Evolutionary conservation across 345 rosid species (phyloP).

Genomic region (Mercurialis annua): DNA sequence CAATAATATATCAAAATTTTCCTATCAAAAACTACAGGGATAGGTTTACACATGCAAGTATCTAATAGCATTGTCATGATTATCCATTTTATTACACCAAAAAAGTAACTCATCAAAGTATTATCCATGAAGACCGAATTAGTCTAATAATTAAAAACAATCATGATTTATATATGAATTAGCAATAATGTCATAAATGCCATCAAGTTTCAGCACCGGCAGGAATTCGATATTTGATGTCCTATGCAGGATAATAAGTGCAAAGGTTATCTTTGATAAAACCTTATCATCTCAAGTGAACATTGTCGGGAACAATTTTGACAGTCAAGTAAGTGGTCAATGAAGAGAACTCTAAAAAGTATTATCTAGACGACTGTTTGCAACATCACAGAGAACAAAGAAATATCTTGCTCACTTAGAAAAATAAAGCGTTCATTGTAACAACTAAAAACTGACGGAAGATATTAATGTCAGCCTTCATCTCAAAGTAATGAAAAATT

Average conservation of each 20-base stretch:
- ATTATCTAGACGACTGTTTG: background rate
- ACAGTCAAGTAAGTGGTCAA: background rate
- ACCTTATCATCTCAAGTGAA: background rate
- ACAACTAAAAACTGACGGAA: background rate
- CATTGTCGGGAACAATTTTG: background rate
- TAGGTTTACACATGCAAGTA: background rate
- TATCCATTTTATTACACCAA: background rate
- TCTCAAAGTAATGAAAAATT: background rate
- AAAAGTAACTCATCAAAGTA: background rate
- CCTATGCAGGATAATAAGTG: background rate
- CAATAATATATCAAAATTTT: background rate
- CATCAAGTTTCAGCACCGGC: background rate
- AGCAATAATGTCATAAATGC: background rate
- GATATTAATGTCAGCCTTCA: background rate
- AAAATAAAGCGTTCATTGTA: background rate
- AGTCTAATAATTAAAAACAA: background rate
- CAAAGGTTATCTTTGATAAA: background rate
- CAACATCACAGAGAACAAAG: background rate
- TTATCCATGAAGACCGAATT: background rate
- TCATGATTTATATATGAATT: background rate
- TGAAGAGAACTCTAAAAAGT: background rate
- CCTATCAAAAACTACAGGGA: background rate
- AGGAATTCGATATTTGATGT: background rate
- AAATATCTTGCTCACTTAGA: background rate
- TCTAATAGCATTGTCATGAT: background rate